Conservation (phyloP, 306 rosid genomes). For the Quercus aquifolioides region DNA sequence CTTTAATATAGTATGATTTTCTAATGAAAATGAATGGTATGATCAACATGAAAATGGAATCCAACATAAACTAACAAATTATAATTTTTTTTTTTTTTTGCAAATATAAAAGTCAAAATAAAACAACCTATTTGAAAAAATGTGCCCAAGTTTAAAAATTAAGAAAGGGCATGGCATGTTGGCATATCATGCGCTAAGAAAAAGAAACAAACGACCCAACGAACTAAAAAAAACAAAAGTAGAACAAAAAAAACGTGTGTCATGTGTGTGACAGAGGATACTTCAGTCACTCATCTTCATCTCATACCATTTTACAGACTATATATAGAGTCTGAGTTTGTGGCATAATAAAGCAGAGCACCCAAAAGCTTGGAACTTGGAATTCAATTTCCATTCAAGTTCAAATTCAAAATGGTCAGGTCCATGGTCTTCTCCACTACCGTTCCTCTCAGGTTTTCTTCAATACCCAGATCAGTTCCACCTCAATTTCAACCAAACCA, state of each 20-base stretch:
- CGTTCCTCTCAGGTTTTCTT: constrained; percentile 31
- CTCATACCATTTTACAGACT: not conserved
- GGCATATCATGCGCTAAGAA: rapidly evolving
- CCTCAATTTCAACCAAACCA: constrained; percentile 8
- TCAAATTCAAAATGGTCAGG: constrained; percentile 28
- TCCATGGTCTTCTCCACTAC: constrained; percentile 45
- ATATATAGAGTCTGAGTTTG: not conserved
- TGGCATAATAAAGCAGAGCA: not conserved
- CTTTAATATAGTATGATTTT: no score
- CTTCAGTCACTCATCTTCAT: not conserved
- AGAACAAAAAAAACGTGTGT: not conserved
- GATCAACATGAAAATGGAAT: no score
- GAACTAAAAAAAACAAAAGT: no score
- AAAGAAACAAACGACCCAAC: no score
- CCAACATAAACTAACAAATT: no score
- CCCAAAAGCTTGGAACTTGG: not conserved
- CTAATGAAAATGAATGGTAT: no score
- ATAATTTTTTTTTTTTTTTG: no score
- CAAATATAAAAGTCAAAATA: no score
- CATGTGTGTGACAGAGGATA: not conserved
- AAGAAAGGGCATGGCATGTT: no score
- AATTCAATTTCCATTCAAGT: not conserved
- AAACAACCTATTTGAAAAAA: no score
- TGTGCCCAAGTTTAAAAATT: no score
- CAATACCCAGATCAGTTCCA: constrained; percentile 25